Percentiles rank a stretch among this genome's conserved stretches.
phyloP scores from a whole-genome alignment of 805 yeast genomes.

The Cyberlindnera lachancei region DNA sequence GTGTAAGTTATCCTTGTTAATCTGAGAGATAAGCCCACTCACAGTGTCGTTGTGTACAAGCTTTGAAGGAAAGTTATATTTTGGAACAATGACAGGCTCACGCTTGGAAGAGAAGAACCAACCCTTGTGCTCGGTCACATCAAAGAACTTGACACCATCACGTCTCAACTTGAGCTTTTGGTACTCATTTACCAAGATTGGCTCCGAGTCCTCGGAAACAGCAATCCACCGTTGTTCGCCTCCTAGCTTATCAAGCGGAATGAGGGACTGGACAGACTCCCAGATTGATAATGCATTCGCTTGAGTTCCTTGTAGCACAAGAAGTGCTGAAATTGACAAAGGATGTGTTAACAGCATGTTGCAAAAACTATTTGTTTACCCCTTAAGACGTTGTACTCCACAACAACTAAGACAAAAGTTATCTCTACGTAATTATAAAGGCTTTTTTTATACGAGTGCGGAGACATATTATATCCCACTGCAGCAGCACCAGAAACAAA shows the following conservation, averaged over 20 bases:
- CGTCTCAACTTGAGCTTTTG: constrained; percentile 39
- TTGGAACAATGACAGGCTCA: constrained; percentile 21
- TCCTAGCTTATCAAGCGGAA: neutral
- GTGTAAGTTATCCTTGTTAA: constrained; percentile 42
- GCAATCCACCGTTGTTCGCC: constrained; percentile 9
- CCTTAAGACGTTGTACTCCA: too few relatives aligned
- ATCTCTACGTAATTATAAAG: too few relatives aligned
- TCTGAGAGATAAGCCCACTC: constrained; percentile 30
- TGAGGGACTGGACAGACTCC: neutral
- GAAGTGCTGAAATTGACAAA: neutral
- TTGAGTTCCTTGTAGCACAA: neutral
- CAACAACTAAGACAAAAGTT: too few relatives aligned
- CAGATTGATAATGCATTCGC: neutral
- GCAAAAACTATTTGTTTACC: too few relatives aligned
- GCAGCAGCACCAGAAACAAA: too few relatives aligned
- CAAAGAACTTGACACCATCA: constrained; percentile 51
- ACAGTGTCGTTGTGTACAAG: constrained; percentile 33
- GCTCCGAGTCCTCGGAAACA: constrained; percentile 12
- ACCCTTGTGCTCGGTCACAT: constrained; percentile 42
- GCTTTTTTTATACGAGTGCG: too few relatives aligned
- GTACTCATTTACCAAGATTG: constrained; percentile 29
- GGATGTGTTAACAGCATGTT: too few relatives aligned
- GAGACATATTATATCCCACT: too few relatives aligned
- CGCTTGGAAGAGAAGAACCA: constrained; percentile 17
- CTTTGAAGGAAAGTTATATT: constrained; percentile 43